Percentiles rank a stretch among this genome's conserved stretches.
phyloP scores from a whole-genome alignment of 2,329 filamentous ascomycete genomes.

The Leptographium galeiforme region DNA sequence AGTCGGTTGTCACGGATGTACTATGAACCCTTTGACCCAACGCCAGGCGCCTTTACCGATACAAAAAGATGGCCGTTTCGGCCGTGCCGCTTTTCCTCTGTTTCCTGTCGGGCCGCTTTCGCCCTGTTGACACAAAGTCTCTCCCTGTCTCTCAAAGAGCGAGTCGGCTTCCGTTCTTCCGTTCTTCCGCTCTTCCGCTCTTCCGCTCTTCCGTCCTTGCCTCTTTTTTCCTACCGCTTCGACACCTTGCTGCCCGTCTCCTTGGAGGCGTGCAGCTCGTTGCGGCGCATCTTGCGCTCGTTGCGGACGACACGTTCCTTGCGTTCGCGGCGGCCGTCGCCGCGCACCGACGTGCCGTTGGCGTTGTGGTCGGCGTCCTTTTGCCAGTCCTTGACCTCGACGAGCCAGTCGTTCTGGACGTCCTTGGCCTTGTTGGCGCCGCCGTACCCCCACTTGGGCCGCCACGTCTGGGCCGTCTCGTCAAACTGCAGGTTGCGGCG shows the following conservation, averaged over 20 bases:
- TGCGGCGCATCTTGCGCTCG: conserved; percentile 55
- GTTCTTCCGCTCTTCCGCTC: no score
- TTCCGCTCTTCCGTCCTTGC: no score
- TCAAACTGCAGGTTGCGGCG: conserved; percentile 67
- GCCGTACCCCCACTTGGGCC: conserved; percentile 90
- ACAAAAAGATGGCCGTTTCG: neutral
- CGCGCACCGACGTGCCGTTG: conserved; percentile 46
- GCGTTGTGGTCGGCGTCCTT: conserved; percentile 47
- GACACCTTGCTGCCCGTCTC: no score
- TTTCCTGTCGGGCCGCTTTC: no score
- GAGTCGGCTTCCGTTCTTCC: no score
- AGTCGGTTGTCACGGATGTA: no score
- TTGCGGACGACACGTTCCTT: conserved; percentile 60
- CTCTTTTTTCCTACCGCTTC: no score
- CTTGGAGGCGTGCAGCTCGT: conserved; percentile 33
- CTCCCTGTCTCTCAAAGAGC: no score
- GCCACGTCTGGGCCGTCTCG: conserved; percentile 75
- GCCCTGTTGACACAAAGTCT: no score
- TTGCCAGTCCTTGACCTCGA: conserved; percentile 70
- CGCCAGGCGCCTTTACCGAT: no score
- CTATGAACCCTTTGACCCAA: no score
- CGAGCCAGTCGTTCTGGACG: conserved; percentile 72
- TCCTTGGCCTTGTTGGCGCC: conserved; percentile 80
- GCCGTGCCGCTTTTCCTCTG: no score
- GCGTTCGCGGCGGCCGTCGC: conserved; percentile 49